Conservation (phyloP, 2,329 filamentous ascomycete species). For the Phyllosticta citrichinensis region DNA sequence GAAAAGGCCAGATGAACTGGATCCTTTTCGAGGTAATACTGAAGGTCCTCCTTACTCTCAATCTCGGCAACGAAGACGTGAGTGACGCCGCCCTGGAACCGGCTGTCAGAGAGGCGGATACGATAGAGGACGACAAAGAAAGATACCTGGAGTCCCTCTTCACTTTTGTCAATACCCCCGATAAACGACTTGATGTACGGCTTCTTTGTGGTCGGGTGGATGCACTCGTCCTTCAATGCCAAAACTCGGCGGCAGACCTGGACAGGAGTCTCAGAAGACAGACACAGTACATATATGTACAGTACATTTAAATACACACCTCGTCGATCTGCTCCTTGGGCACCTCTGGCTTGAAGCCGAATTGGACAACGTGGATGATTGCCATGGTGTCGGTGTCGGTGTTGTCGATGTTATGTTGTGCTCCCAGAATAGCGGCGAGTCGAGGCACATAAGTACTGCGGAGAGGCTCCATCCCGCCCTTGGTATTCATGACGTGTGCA, state of each 20-base stretch:
- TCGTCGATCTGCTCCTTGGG: conserved; percentile 43
- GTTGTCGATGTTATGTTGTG: not conserved
- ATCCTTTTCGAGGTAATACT: conserved; percentile 59
- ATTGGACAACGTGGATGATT: conserved; percentile 59
- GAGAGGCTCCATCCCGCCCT: not conserved
- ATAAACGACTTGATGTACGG: conserved; percentile 51
- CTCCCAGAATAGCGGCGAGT: not conserved
- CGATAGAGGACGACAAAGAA: not conserved
- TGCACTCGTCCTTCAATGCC: conserved; percentile 46
- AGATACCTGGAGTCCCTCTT: conserved; percentile 49
- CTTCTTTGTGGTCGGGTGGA: conserved; percentile 48
- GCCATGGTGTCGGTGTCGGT: conserved; percentile 40
- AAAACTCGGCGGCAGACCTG: conserved; percentile 50
- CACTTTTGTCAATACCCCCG: conserved; percentile 53
- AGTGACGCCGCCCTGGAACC: conserved; percentile 46
- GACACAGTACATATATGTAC: conserved; percentile 3
- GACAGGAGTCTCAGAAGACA: not conserved
- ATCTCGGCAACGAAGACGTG: conserved; percentile 65
- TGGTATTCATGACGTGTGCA: not conserved
- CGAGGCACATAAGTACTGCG: not conserved
- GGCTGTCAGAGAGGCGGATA: not conserved
- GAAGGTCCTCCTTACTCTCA: conserved; percentile 49
- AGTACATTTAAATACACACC: conserved; percentile 31
- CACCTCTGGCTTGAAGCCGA: conserved; percentile 50
- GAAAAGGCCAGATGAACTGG: conserved; percentile 53